Base-by-base conservation (phyloP, 1,284 basidiomycete species). In the Rhodotorula sp. region DNA sequence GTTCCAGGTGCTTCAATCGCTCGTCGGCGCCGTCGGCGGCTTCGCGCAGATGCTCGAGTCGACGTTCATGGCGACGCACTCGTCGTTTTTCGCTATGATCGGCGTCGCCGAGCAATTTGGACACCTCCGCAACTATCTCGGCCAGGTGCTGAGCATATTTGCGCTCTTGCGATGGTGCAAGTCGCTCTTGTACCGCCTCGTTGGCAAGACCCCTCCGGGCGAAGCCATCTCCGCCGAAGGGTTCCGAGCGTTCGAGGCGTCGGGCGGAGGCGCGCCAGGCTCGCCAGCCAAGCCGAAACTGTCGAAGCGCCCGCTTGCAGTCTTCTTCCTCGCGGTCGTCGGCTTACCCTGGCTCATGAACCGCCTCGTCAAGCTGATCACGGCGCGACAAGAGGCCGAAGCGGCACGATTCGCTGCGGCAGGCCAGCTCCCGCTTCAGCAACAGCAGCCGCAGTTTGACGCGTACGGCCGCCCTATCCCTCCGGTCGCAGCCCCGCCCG, bases 51-150 rank as follows among this genome's bases (percentile, higher is more conserved):
- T 99, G 88, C 88, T 99, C 76, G 95, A 99, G 81, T 90, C 88
- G 53, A 99, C 96, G 6, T 99, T 97, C 82, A 93, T 98, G 90
- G 96, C 96, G 6, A 99, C 96, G 0, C 96, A 99, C 52, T 94
- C 91, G 7, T 90, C 88, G 54, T 99, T 99, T 83, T 99, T 98
- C 80, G 95, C 95, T 70, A 97, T 99, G 91, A 93, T 98, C 65
- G 93, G 94, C 71, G 94, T 99, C 36, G 87, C 94, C 51, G 95
- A 99, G 79, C 96, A 99, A 80, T 90, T 99, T 78, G 89, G 89
- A 13, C 89, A 91, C 62, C 62, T 75, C 22, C 44, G 94, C 62
- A 91, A 94, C 76, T 94, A 94, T 36, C 86, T 99, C 20, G 94
- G 94, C 47, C 92, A 94, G 79, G 92, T 99, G 1, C 85, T 98